Percentiles rank a stretch among this genome's conserved stretches.
phyloP scores from a whole-genome alignment of 306 rosid species.

The Carpinus fangiana region DNA sequence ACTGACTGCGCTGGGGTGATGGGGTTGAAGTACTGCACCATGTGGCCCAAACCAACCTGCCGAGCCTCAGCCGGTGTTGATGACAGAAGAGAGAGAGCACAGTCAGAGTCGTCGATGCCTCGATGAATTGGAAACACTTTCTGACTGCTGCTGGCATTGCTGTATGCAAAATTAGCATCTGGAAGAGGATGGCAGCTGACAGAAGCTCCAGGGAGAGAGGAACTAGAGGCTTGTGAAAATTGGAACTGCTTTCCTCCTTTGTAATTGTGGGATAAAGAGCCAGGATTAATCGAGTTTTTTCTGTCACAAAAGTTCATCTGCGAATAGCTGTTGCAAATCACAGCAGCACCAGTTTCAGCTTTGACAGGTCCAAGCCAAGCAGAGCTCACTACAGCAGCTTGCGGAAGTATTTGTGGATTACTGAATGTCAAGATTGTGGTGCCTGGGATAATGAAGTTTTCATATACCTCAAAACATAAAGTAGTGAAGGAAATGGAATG shows the following conservation, averaged over 20 bases:
- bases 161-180: conserved; percentile 18
- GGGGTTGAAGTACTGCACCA: conserved; percentile 30
- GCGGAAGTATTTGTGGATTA: conserved; percentile 26
- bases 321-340: conserved; percentile 13
- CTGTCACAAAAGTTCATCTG: conserved; percentile 20
- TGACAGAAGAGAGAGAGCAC: conserved; percentile 84
- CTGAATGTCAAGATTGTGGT: conserved; percentile 35
- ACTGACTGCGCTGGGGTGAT: conserved; percentile 20
- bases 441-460: conserved; percentile 27
- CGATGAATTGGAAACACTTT: conserved; percentile 26
- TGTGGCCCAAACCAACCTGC: conserved; percentile 40
- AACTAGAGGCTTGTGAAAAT: conserved; percentile 27
- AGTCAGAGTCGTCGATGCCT: conserved; percentile 30
- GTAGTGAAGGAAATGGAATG: neutral
- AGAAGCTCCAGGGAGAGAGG: conserved; percentile 18
- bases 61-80: conserved; percentile 32
- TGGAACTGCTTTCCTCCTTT: conserved; percentile 31
- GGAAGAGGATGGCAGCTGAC: conserved; percentile 18
- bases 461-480: neutral
- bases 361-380: conserved; percentile 28
- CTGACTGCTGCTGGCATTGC: conserved; percentile 25
- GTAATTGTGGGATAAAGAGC: conserved; percentile 17
- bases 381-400: conserved; percentile 30
- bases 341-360: conserved; percentile 17
- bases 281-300: conserved; percentile 20